Base-by-base conservation (phyloP, 108 stramenopile genomes). In the Nitzschia palea region DNA sequence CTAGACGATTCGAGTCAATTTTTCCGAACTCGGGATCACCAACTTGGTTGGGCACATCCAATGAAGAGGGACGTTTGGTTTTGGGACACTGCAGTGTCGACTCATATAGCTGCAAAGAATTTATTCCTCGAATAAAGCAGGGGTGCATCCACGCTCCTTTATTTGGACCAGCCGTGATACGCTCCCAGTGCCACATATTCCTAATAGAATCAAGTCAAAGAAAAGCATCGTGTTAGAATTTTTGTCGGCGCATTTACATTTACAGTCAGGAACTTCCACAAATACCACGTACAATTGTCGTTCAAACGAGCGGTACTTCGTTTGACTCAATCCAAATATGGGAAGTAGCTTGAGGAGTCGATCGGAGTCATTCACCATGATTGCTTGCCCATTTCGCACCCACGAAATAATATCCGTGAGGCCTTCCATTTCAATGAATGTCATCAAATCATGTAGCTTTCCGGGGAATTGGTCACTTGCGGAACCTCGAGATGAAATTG, bases 131-230 rank as follows among this genome's bases (percentile, higher is more conserved):
- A 30, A 72, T 31, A 26, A 72, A 72, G 42, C 22, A 63, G 15
- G 28, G 53, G 36, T 72, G 71, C 2, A 30, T 15, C 18, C 40
- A 73, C 5, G 54, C 55, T 17, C 62, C 72, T 8, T 59, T 73
- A 33, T 73, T 23, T 34, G 64, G 64, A 14, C 72, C 72, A 29
- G 45, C 32, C 1, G 55, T 20, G 52, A 91, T 81, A 42, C 86
- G 80, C 48, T 86, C 82, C 68, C 91, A 94, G 9, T 87, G 86
- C 86, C 89, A 93, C 52, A 90, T 72, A 45, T 93, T 93, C 22
- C 47, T 48, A 20, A 14, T 48, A 10, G 18, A 48, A 48, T 8
- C 15, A 10, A 4, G 22, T 18, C 18, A 18, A 20, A 48, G 47
- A 48, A 48, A 48, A 48, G 22, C 18, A 20, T 48, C 15, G n/a